Conservation (phyloP, 2,329 filamentous ascomycete species). For the Penicillium verrucosum region DNA sequence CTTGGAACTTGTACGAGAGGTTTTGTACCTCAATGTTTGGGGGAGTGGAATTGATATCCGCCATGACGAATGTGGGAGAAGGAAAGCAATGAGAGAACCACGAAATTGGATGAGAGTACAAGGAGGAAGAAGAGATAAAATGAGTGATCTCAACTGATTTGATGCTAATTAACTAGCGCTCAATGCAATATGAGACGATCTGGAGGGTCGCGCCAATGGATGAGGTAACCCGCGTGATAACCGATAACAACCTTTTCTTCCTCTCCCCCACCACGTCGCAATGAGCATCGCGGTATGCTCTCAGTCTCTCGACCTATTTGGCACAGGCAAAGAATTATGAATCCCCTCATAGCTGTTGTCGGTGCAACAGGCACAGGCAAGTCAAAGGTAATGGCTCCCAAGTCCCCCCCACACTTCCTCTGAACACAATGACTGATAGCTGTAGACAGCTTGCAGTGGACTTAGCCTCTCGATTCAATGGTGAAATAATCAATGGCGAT, state of each 20-base stretch:
- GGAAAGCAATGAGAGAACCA: not conserved
- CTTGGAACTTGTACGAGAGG: constrained; percentile 85
- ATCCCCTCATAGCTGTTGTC: constrained; percentile 73
- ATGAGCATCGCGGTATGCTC: constrained; percentile 25
- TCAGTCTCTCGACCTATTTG: constrained; percentile 23
- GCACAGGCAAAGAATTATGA: constrained; percentile 27
- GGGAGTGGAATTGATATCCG: constrained; percentile 30
- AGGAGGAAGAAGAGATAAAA: not conserved
- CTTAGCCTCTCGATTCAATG: constrained; percentile 75
- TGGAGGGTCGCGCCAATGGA: not conserved
- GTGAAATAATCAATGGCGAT: constrained; percentile 95
- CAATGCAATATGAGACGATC: not conserved
- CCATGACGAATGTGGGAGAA: constrained; percentile 17
- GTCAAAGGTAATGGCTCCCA: constrained; percentile 66
- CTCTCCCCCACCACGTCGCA: constrained; percentile 9
- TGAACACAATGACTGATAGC: constrained; percentile 22
- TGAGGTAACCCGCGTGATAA: constrained; percentile 19
- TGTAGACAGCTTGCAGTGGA: constrained; percentile 76
- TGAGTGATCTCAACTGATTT: not conserved
- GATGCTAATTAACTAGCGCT: not conserved
- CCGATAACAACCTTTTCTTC: constrained; percentile 5
- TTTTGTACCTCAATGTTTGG: constrained; percentile 68
- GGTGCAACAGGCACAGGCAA: constrained; percentile 93
- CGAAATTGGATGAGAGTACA: not conserved
- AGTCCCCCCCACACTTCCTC: not conserved